Base-by-base conservation (phyloP, 257 asterid species). In the Nicotiana paniculata region DNA sequence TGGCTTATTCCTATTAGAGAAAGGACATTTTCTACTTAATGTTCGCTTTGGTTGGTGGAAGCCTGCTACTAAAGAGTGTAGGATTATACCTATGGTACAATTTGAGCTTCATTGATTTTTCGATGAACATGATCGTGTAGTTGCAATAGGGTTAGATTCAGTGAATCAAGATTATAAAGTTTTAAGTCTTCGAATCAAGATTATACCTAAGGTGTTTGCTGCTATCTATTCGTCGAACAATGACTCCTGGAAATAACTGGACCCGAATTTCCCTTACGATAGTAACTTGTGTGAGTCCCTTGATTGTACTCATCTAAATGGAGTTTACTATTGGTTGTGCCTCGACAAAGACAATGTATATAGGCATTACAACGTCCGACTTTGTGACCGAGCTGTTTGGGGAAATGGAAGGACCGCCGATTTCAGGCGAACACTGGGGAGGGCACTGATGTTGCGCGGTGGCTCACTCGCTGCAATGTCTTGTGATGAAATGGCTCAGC, bases 31-130 rank as follows among this genome's bases (percentile, higher is more conserved):
- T 69, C 54, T 69, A 69, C 21, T 16, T 35, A 69, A 69, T 69
- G 77, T 69, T 37, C 77, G 77, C 1, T 69, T 69, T 69, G 55
- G 32, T 69, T 69, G 55, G 77, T 69, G 77, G 77, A 69, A 69
- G 13, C 77, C 55, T 69, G 77, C 55, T 18, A 69, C 10, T 0
- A 37, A 69, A 69, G 5, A 69, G 21, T 69, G 77, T n/a, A 18
- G 77, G 32, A 18, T 37, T 37, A 69, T 69, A 37, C 77, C 77
- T 69, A 18, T 9, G 3, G 17, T 37, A 18, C 7, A n/a, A 69
- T 69, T 69, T 37, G 77, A 69, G 30, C 77, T 69, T 37, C 55
- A 37, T 3, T 8, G 32, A 69, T 69, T 18, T 26, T n/a, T 18
- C 9, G 32, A 69, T 35, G 77, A 37, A 28, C 55, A 18, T 0